Conservation (phyloP, 805 yeast genomes). For the Spathaspora sp. region DNA sequence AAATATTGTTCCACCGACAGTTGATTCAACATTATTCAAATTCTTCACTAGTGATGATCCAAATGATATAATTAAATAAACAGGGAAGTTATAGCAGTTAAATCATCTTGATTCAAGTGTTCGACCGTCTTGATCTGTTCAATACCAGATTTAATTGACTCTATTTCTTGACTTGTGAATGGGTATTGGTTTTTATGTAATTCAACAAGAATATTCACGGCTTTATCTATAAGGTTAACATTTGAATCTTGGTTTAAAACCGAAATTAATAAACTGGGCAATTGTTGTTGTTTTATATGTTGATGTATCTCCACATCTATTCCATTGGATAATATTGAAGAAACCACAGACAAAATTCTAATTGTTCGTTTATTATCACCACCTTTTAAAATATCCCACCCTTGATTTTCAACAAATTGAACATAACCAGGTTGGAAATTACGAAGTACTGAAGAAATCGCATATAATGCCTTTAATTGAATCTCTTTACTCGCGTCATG, state of each 20-base stretch:
- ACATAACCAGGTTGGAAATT: slow-evolving; percentile 58
- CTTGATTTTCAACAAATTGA: slow-evolving; percentile 52
- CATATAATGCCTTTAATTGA: slow-evolving; percentile 68
- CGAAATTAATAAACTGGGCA: slow-evolving; percentile 30
- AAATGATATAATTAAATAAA: slow-evolving; percentile 27
- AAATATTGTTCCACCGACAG: slow-evolving; percentile 46
- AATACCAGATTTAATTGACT: neutral
- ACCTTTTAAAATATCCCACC: slow-evolving; percentile 55
- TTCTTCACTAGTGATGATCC: slow-evolving; percentile 52
- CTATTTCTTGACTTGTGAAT: slow-evolving; percentile 25
- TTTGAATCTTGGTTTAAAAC: slow-evolving; percentile 33
- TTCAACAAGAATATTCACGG: slow-evolving; percentile 46
- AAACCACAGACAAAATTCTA: slow-evolving; percentile 54
- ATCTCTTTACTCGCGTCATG: slow-evolving; percentile 25
- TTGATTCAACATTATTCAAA: slow-evolving; percentile 45
- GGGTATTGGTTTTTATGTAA: slow-evolving; percentile 39
- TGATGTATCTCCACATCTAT: slow-evolving; percentile 35
- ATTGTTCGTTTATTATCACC: slow-evolving; percentile 34
- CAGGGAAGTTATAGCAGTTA: slow-evolving; percentile 27
- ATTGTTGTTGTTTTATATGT: slow-evolving; percentile 33
- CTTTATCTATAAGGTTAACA: slow-evolving; percentile 54
- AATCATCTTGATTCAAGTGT: slow-evolving; percentile 39
- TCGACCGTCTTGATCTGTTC: neutral
- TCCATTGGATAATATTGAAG: slow-evolving; percentile 58
- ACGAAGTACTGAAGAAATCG: slow-evolving; percentile 69